Evolutionary conservation across 768 basidiomycete species (phyloP).

Genomic region (Leccinum disarticulatum): DNA sequence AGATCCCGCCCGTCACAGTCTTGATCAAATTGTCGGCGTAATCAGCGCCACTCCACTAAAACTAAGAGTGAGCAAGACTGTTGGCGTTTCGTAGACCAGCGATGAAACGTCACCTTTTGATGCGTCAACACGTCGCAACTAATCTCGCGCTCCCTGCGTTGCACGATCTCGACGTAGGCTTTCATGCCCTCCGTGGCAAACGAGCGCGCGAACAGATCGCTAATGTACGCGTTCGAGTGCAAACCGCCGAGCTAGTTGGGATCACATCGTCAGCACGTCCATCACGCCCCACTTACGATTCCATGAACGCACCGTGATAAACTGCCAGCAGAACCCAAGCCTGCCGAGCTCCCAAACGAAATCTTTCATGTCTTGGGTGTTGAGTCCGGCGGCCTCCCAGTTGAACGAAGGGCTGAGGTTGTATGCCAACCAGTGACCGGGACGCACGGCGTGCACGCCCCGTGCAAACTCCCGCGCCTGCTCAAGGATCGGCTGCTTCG

Average conservation of each 20-base stretch:
- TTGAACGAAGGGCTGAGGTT: constrained; percentile 94
- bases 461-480: constrained; percentile 92
- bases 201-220: constrained; percentile 84
- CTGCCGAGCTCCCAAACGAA: constrained; percentile 94
- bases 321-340: constrained; percentile 98
- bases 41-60: constrained; percentile 94
- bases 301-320: constrained; percentile 79
- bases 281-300: constrained; percentile 4
- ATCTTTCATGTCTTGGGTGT: constrained; percentile 77
- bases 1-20: constrained; percentile 96
- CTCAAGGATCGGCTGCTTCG: constrained; percentile 86
- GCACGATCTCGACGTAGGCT: constrained; percentile 94
- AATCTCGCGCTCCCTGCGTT: constrained; percentile 88
- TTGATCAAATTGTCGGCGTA: constrained; percentile 89
- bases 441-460: constrained; percentile 80
- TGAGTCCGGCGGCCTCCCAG: constrained; percentile 92
- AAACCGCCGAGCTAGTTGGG: constrained; percentile 80
- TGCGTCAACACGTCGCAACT: constrained; percentile 97
- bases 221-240: constrained; percentile 97
- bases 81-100: neutral
- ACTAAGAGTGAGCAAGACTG: constrained; percentile 16
- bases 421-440: constrained; percentile 95
- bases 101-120: constrained; percentile 68
- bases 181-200: constrained; percentile 98
- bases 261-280: too few relatives aligned